Evolutionary conservation across 371 early-diverging fungal genomes (phyloP).

Genomic region (Lichtheimia ornata): DNA sequence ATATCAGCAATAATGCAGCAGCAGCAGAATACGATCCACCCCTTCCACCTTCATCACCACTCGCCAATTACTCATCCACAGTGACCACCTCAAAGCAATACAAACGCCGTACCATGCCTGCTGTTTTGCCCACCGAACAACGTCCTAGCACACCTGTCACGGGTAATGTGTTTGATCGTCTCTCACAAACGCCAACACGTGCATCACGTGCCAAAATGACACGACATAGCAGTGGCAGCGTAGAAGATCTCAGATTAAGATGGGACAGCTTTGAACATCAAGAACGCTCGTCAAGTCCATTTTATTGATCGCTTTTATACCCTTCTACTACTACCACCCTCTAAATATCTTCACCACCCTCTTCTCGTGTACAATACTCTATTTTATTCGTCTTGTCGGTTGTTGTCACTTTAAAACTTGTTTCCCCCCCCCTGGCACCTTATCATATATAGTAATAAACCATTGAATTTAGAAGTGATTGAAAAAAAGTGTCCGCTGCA

Average conservation of each 20-base stretch:
- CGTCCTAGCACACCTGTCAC: slow-evolving; percentile 24
- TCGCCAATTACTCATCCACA: slow-evolving; percentile 8
- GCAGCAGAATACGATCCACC: slow-evolving; percentile 7
- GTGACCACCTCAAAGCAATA: neutral
- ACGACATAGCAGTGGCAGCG: slow-evolving; percentile 25
- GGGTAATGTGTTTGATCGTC: slow-evolving; percentile 42
- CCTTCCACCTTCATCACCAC: slow-evolving; percentile 19
- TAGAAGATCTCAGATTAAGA: slow-evolving; percentile 19
- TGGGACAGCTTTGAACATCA: slow-evolving; percentile 17
- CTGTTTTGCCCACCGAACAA: neutral
- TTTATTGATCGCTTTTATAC: slow-evolving; percentile 1
- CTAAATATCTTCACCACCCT: too few species aligned
- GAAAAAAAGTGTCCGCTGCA: too few species aligned
- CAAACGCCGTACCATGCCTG: slow-evolving; percentile 11
- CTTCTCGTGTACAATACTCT: too few species aligned
- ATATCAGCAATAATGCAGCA: neutral
- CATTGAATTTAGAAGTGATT: too few species aligned
- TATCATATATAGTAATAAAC: too few species aligned
- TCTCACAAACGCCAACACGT: slow-evolving; percentile 44
- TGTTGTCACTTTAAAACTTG: too few species aligned
- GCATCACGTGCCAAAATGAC: slow-evolving; percentile 45
- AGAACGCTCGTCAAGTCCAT: slow-evolving; percentile 1
- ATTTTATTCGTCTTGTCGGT: too few species aligned
- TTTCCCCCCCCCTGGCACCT: too few species aligned
- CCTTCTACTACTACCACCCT: too few species aligned